These are phyloP conservation scores for Macadamia tetraphylla DNA, from an alignment of 164 flowering plant species.

Conservation along the genomic window DNA sequence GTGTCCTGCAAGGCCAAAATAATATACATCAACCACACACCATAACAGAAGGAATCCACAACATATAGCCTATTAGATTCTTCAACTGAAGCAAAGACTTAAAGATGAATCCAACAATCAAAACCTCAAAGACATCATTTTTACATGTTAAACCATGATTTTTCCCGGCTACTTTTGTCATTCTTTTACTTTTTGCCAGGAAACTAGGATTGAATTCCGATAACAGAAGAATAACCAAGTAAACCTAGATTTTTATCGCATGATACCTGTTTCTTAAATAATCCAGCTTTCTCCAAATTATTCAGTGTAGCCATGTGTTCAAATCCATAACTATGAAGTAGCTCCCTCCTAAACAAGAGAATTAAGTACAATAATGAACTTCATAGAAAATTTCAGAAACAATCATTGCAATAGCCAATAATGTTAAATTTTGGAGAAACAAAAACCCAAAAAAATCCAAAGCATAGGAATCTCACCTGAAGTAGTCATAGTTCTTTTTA, in stretches of 20 bases:
- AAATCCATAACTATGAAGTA: conserved; percentile 98
- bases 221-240: background rate
- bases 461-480: conserved; percentile 46
- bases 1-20: conserved; percentile 53
- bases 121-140: no score
- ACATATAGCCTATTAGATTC: background rate
- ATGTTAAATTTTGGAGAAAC: background rate
- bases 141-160: no score
- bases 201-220: no score
- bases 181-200: no score
- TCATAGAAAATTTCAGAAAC: background rate
- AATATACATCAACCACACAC: background rate
- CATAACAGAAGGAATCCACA: conserved; percentile 1
- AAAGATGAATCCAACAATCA: no score
- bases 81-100: no score
- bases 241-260: background rate
- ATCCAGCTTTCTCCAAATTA: conserved; percentile 91
- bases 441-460: background rate
- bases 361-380: background rate
- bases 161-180: no score
- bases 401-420: background rate
- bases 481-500: conserved; percentile 76
- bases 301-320: conserved; percentile 82
- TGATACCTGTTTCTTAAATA: conserved; percentile 78
- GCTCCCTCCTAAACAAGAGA: conserved; percentile 65